phyloP scores from a whole-genome alignment of 2,329 filamentous ascomycete genomes.

The Beauveria brongniartii region DNA sequence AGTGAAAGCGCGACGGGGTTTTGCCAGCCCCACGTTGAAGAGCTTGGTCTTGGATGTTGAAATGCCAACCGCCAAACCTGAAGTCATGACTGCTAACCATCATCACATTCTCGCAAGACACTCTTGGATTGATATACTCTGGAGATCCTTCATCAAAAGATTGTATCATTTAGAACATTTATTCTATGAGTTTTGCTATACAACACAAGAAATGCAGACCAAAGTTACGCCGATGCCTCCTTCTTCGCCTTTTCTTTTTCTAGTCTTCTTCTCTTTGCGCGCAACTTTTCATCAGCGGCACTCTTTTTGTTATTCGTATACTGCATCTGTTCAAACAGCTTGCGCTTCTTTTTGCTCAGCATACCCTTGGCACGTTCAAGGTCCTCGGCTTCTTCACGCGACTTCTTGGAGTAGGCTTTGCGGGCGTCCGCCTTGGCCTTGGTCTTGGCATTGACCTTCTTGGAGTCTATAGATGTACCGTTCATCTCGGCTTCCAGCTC shows the following conservation, averaged over 20 bases:
- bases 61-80: background rate
- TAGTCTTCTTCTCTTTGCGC: constrained; percentile 82
- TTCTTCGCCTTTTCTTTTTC: constrained; percentile 55
- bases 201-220: constrained; percentile 7
- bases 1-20: background rate
- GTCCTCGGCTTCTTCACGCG: constrained; percentile 73
- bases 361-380: constrained; percentile 93
- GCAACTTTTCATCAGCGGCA: constrained; percentile 77
- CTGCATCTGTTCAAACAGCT: constrained; percentile 95
- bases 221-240: constrained; percentile 27
- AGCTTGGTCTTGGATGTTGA: background rate
- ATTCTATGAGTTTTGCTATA: constrained; percentile 11
- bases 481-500: constrained; percentile 90
- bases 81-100: no score
- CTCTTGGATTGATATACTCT: background rate
- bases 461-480: constrained; percentile 53
- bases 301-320: constrained; percentile 93
- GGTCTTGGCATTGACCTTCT: constrained; percentile 38
- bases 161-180: constrained; percentile 5
- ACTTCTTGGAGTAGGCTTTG: constrained; percentile 62
- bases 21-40: background rate
- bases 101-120: background rate
- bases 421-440: constrained; percentile 62
- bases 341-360: constrained; percentile 96
- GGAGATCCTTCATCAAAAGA: background rate